Evolutionary conservation across 805 yeast genomes (phyloP).

Genomic region (Yarrowia divulgata): DNA sequence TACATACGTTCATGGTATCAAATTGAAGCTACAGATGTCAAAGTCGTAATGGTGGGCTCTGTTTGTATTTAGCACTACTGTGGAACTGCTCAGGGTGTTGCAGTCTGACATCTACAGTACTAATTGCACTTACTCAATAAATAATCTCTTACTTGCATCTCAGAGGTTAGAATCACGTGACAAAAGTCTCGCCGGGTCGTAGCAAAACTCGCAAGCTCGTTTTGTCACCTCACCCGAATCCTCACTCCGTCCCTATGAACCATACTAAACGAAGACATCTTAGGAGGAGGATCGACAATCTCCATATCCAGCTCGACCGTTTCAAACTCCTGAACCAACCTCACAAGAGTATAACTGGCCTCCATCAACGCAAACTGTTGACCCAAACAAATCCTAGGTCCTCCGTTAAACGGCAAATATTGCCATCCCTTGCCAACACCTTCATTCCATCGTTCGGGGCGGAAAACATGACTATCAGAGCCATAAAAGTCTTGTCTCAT

Average conservation of each 20-base stretch:
- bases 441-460: conserved; percentile 54
- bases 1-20: too few relatives aligned
- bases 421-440: conserved; percentile 54
- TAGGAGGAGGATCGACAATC: conserved; percentile 9
- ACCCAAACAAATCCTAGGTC: conserved; percentile 60
- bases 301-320: conserved; percentile 41
- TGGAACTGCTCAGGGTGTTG: too few relatives aligned
- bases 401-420: conserved; percentile 58
- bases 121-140: too few relatives aligned
- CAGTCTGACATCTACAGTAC: too few relatives aligned
- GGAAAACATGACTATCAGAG: conserved; percentile 53
- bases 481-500: conserved; percentile 53
- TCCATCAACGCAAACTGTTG: conserved; percentile 62
- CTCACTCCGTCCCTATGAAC: conserved; percentile 17
- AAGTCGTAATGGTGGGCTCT: too few relatives aligned
- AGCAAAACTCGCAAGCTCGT: conserved; percentile 2
- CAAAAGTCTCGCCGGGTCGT: too few relatives aligned
- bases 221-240: neutral
- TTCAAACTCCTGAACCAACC: conserved; percentile 51
- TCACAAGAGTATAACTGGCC: conserved; percentile 54
- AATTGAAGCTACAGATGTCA: too few relatives aligned
- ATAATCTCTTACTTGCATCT: too few relatives aligned
- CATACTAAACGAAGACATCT: conserved; percentile 1
- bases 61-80: too few relatives aligned
- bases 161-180: too few relatives aligned